Evolutionary conservation across 2,329 filamentous ascomycete species (phyloP).

Genomic region (Ploettnerulaceae sp.): DNA sequence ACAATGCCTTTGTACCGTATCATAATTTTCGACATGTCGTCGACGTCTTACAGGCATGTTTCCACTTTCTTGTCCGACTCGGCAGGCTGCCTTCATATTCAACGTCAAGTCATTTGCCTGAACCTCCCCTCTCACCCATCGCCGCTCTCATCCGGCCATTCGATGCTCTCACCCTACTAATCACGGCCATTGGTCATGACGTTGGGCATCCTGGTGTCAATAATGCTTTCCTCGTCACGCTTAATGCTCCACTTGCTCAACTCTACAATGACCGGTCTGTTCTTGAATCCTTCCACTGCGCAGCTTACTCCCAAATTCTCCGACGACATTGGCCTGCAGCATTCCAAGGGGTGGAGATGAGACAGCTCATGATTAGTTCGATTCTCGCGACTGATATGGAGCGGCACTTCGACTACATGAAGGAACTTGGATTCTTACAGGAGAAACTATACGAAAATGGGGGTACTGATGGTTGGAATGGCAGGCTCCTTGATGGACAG

Average conservation of each 20-base stretch:
- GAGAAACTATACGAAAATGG: constrained; percentile 66
- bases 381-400: constrained; percentile 98
- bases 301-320: constrained; percentile 92
- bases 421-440: constrained; percentile 74
- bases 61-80: constrained; percentile 80
- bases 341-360: constrained; percentile 73
- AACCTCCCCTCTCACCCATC: constrained; percentile 51
- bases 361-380: constrained; percentile 92
- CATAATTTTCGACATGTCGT: constrained; percentile 98
- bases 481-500: constrained; percentile 69
- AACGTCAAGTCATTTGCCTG: constrained; percentile 16
- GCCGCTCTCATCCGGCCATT: constrained; percentile 76
- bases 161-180: constrained; percentile 81
- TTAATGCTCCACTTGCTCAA: constrained; percentile 89
- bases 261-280: constrained; percentile 97
- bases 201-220: constrained; percentile 97
- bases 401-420: constrained; percentile 95
- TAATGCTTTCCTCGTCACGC: constrained; percentile 88
- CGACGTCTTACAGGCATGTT: constrained; percentile 90
- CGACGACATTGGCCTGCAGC: constrained; percentile 84
- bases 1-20: constrained; percentile 93
- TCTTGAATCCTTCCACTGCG: constrained; percentile 94
- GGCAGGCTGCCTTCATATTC: constrained; percentile 69
- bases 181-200: constrained; percentile 96
- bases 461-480: constrained; percentile 68